Evolutionary conservation across 2,329 filamentous ascomycete species (phyloP), one percentile per base, ranked within the genome.

Genomic region (Colletotrichum filicis): DNA sequence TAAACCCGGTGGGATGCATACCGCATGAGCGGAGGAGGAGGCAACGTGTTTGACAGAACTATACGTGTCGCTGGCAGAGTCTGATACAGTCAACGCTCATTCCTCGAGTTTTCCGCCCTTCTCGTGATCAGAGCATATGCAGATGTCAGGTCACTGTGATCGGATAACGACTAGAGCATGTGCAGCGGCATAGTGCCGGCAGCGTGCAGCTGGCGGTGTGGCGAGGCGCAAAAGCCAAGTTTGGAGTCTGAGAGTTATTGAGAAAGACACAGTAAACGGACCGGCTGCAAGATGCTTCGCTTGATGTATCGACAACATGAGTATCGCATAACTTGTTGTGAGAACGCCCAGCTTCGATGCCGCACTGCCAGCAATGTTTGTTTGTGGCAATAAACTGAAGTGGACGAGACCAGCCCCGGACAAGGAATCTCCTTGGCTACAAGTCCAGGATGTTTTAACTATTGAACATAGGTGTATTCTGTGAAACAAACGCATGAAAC

Each of bases 401-500:
- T 49, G 19, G 42, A 22, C 42, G 42, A 11, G 8, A 49, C 42
- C 19, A 22, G 19, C n/a, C 42, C 19, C 22, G 7, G 42, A 49
- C 42, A 49, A 49, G 42, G 42, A 22, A n/a, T 11, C 42, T 49
- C 42, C 42, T 49, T n/a, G 42, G 8, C 42, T 7, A 8, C 16
- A 49, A 49, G 19, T 2, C 9, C 19, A 7, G 42, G 28, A 7
- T 22, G 52, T 71, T 71, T 68, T 37, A n/a, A 4, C 26, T 22
- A 52, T 28, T 22, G n/a, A 42, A 37, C 22, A 35, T 56, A 46
- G 22, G 49, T 46, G 42, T 53, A 7, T 71, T 22, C 19, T 22
- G 42, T 68, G 69, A 63, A 68, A 72, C 65, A 24, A 35, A 69
- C 53, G 35, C 53, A 53, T 72, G 65, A 69, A 69, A 69, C 69